A percentile compares a stretch with the other conserved stretches of the same genome.
These are phyloP conservation scores for Scedosporium apiospermum DNA, from an alignment of 2,329 filamentous ascomycete genomes.

Conservation along the genomic window DNA sequence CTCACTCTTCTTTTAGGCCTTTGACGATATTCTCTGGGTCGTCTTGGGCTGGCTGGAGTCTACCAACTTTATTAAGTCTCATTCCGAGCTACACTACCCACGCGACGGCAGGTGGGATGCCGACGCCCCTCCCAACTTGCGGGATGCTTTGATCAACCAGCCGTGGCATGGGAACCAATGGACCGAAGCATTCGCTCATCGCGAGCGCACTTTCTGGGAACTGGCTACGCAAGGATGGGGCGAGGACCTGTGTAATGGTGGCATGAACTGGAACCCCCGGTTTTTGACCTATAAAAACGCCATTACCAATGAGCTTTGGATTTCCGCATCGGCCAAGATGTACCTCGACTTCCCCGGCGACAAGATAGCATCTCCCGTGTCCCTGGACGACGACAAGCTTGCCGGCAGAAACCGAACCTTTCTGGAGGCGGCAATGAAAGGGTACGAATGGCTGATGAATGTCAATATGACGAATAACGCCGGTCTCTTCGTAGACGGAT, in stretches of 20 bases:
- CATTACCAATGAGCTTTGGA: conserved; percentile 87
- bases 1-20: conserved; percentile 48
- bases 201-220: conserved; percentile 78
- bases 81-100: conserved; percentile 53
- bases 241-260: conserved; percentile 67
- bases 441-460: conserved; percentile 68
- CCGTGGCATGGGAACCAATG: conserved; percentile 73
- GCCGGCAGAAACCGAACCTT: conserved; percentile 47
- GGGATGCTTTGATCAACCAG: conserved; percentile 26
- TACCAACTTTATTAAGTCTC: conserved; percentile 64
- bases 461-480: conserved; percentile 72
- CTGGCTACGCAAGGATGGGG: conserved; percentile 75
- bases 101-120: conserved; percentile 13
- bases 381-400: conserved; percentile 11
- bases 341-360: conserved; percentile 84
- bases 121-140: conserved; percentile 9
- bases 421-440: conserved; percentile 63
- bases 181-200: conserved; percentile 67
- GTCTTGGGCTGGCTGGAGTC: conserved; percentile 84
- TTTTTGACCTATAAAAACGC: conserved; percentile 86
- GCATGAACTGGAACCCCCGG: conserved; percentile 84
- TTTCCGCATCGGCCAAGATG: conserved; percentile 79
- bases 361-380: conserved; percentile 60
- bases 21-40: conserved; percentile 93
- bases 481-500: conserved; percentile 79